Base-by-base conservation (phyloP, 495 filamentous ascomycete species). In the Penicillium arizonense region DNA sequence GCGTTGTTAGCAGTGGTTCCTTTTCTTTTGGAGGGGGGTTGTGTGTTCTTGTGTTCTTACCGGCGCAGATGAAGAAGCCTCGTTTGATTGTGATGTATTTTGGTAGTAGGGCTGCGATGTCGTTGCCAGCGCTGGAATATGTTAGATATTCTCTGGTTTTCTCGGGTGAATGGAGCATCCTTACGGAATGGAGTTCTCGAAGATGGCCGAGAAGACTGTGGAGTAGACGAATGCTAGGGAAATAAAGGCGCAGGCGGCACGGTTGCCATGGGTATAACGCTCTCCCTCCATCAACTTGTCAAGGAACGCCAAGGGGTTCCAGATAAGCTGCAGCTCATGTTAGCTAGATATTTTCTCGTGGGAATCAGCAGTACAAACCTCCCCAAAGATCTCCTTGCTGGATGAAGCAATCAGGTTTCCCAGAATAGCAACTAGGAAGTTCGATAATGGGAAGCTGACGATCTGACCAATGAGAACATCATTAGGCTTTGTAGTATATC, bases 381-480 rank as follows among this genome's bases (percentile, higher is more conserved):
- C 51, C 43, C 63, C 59, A 42, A 65, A 63, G 4, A 62, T 51
- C 1, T 32, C 52, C 28, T 61, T 47, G 40, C 63, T 61, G 5
- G 56, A 50, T 0, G 57, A 48, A 10, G 59, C 62, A 36, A 65
- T 67, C 0, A 67, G 37, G 49, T 62, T 62, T 3, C 61, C 56
- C 14, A 64, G 20, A 28, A 67, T 44, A 1, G 54, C 59, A 16
- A 69, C 44, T 9, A 64, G 24, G n/a, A 71, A 44, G 33, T 64
- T 67, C 2, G 70, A 60, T 1, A 71, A 2, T 0, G 68, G 68
- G 38, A 73, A 71, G 47, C 70, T 68, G 38, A 73, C 14, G 5
- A 70, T 30, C 35, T 73, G 69, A 9, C 68, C 68, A 5, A 67
- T 34, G 23, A 73, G 58, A 3, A 68, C 66, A 54, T 73, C 68